Evolutionary conservation across 2,329 filamentous ascomycete genomes (phyloP).

Genomic region (Monosporascus sp.): DNA sequence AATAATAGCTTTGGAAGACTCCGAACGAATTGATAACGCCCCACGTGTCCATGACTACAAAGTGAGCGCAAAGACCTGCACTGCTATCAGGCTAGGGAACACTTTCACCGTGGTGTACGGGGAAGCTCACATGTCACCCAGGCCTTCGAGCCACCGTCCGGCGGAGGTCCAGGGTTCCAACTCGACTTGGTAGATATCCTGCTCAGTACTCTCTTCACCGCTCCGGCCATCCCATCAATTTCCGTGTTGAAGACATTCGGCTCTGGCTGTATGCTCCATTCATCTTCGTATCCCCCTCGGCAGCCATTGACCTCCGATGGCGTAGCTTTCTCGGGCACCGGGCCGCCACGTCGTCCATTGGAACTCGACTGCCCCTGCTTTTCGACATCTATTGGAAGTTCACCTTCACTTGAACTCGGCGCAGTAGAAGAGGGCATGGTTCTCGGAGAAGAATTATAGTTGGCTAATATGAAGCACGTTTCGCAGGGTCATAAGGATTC

Average conservation of each 20-base stretch:
- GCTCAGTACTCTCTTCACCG: slow-evolving; percentile 35
- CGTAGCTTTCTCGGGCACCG: not conserved
- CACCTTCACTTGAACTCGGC: slow-evolving; percentile 17
- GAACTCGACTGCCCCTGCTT: slow-evolving; percentile 10
- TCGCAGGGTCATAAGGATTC: too few species aligned
- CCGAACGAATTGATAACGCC: slow-evolving; percentile 53
- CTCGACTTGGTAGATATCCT: slow-evolving; percentile 36
- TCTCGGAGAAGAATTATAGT: not conserved
- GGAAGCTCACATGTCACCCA: slow-evolving; percentile 39
- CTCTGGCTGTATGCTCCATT: slow-evolving; percentile 16
- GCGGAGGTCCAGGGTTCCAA: slow-evolving; percentile 41
- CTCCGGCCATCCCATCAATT: slow-evolving; percentile 19
- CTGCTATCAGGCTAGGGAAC: not conserved
- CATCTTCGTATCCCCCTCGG: slow-evolving; percentile 3
- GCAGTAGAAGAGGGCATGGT: slow-evolving; percentile 14
- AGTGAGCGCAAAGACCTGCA: slow-evolving; percentile 34
- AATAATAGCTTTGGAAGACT: slow-evolving; percentile 52
- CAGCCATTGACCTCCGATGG: not conserved
- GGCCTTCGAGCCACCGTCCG: slow-evolving; percentile 44
- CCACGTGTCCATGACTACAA: slow-evolving; percentile 50
- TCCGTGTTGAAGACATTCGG: slow-evolving; percentile 19
- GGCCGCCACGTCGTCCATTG: not conserved
- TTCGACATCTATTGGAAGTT: slow-evolving; percentile 20
- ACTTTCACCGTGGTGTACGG: too few species aligned
- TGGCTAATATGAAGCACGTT: not conserved